Evolutionary conservation across 1,284 basidiomycete species (phyloP).

Genomic region (Trichosporon sp.): DNA sequence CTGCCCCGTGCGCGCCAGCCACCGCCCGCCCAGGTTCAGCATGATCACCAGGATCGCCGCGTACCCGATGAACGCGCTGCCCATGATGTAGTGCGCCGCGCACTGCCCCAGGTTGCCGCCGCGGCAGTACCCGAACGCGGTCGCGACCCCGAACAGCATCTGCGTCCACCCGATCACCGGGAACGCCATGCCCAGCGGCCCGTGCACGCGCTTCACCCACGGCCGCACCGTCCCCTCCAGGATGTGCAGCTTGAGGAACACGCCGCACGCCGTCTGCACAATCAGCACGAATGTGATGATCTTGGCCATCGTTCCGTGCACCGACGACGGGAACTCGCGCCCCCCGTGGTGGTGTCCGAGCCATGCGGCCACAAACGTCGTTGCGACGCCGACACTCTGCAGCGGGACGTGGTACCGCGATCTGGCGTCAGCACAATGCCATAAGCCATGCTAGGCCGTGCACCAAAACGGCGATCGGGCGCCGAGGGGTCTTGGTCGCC

Average conservation of each 20-base stretch:
- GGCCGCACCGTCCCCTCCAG: slow-evolving; percentile 72
- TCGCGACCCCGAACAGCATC: slow-evolving; percentile 51
- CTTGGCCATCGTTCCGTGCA: slow-evolving; percentile 66
- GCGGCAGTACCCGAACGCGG: slow-evolving; percentile 58
- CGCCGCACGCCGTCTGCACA: slow-evolving; percentile 67
- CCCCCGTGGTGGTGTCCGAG: slow-evolving; percentile 79
- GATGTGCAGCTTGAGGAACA: slow-evolving; percentile 91
- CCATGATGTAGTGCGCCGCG: slow-evolving; percentile 85
- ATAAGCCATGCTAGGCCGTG: neutral
- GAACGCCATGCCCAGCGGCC: slow-evolving; percentile 76
- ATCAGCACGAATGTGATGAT: slow-evolving; percentile 64
- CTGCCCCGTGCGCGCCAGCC: slow-evolving; percentile 59
- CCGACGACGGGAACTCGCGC: slow-evolving; percentile 58
- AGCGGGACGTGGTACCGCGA: slow-evolving; percentile 77
- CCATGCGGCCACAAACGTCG: slow-evolving; percentile 67
- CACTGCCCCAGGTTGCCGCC: slow-evolving; percentile 71
- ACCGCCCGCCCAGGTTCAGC: slow-evolving; percentile 73
- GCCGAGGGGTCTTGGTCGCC: no score
- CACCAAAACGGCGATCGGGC: no score
- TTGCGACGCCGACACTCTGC: slow-evolving; percentile 64
- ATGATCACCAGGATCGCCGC: slow-evolving; percentile 77
- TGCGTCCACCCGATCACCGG: slow-evolving; percentile 82
- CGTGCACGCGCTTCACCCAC: slow-evolving; percentile 68
- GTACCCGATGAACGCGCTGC: slow-evolving; percentile 78
- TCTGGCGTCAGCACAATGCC: slow-evolving; percentile 22